Evolutionary conservation across 2,329 filamentous ascomycete species (phyloP), one percentile per base, ranked within the genome.

Genomic region (Ceratocystis destructans): DNA sequence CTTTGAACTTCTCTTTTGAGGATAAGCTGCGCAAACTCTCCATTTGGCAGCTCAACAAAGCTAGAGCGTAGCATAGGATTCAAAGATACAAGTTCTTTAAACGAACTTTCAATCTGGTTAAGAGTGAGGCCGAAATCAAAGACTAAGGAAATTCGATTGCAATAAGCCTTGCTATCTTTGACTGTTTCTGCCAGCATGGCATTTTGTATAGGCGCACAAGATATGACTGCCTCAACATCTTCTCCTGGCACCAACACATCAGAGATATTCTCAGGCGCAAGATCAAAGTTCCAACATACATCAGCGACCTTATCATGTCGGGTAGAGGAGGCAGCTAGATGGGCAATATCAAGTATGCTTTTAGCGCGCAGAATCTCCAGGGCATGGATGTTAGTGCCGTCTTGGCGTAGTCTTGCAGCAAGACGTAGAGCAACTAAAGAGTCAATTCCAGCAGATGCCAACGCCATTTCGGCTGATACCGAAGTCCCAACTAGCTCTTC

Each of bases 101-200:
- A 77, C 7, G 82, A 82, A 1, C 75, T 71, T 1, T 72, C 72
- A 5, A 90, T 73, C 12, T 76, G 70, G 0, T 76, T 69, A 1
- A 73, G 45, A 1, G 71, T 70, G 41, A 78, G 71, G 0, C 71
- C 68, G 0, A 73, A 57, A 0, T 79, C 73, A 10, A 88, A 75
- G n/a, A 82, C 77, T 0, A 95, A 73, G 70, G 88, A 82, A 10
- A 94, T 77, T 78, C 86, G 86, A 70, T 96, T 96, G 75, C 87
- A 88, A 72, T 96, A 96, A 6, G 86, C 80, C 61, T 75, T 76
- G 1, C 78, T 69, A 68, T 86, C 78, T 20, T 77, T 78, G 2
- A 79, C 74, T 0, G 89, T 92, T 75, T 96, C 90, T 0, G 83
- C 79, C 17, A 96, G 79, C 90, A 96, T 95, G 1, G 89, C 86